Percentiles rank a stretch among this genome's conserved stretches.
These are phyloP conservation scores for Aureobasidium vineae DNA, from an alignment of 2,329 filamentous ascomycete genomes.

Conservation along the genomic window DNA sequence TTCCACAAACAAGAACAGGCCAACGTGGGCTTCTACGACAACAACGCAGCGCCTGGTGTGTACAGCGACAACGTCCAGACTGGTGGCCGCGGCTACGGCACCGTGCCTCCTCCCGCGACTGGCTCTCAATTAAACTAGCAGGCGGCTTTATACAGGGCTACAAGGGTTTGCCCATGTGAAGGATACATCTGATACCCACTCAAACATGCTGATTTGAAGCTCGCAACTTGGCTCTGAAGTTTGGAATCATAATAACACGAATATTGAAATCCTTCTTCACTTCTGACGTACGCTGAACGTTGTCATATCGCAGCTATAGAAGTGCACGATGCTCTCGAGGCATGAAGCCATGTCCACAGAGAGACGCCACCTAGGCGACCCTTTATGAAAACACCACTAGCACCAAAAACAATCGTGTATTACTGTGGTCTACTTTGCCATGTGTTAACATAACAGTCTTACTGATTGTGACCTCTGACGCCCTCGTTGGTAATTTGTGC, in stretches of 20 bases:
- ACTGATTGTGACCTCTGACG: no score
- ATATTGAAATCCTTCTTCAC: neutral
- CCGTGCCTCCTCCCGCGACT: slow-evolving; percentile 40
- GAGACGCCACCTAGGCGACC: neutral
- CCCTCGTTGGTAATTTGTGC: no score
- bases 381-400: neutral
- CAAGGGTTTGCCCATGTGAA: neutral
- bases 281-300: neutral
- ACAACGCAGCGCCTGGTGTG: slow-evolving; percentile 62
- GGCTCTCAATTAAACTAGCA: slow-evolving; percentile 47
- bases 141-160: neutral
- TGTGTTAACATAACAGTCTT: no score
- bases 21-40: slow-evolving; percentile 55
- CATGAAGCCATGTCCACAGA: neutral
- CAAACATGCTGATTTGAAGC: no score
- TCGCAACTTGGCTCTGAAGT: no score
- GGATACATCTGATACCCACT: no score
- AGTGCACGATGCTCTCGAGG: neutral
- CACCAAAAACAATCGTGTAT: no score
- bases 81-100: slow-evolving; percentile 52
- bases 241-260: neutral
- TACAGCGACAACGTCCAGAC: slow-evolving; percentile 71
- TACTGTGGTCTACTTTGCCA: no score
- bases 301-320: neutral
- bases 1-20: slow-evolving; percentile 69